phyloP scores from a whole-genome alignment of 495 filamentous ascomycete species.

The Neurospora sp. region DNA sequence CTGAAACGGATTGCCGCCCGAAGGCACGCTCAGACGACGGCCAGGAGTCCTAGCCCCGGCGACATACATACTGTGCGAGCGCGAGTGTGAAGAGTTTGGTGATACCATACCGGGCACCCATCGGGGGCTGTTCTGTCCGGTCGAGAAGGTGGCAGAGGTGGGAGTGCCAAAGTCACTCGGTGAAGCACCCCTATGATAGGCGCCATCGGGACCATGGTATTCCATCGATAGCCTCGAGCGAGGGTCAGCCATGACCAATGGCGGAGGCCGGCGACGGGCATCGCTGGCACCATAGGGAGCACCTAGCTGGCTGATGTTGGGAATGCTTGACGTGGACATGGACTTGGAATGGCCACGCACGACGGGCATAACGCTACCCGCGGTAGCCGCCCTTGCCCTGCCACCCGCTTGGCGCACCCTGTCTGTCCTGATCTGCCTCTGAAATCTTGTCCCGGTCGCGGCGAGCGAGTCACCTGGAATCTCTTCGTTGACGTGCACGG shows the following conservation, averaged over 20 bases:
- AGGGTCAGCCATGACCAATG: constrained; percentile 67
- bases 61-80: constrained; percentile 55
- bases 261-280: constrained; percentile 62
- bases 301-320: constrained; percentile 55
- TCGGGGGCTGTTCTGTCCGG: constrained; percentile 60
- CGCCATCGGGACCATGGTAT: constrained; percentile 41
- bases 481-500: constrained; percentile 94
- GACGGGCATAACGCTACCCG: constrained; percentile 50
- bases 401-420: constrained; percentile 58
- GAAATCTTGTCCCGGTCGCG: constrained; percentile 86
- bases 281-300: constrained; percentile 59
- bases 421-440: constrained; percentile 81
- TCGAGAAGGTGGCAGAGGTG: constrained; percentile 64
- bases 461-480: constrained; percentile 90
- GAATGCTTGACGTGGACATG: constrained; percentile 66
- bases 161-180: constrained; percentile 67
- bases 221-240: constrained; percentile 55
- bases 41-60: constrained; percentile 54
- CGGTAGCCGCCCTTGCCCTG: constrained; percentile 66
- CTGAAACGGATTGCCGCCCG: constrained; percentile 63
- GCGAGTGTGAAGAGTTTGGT: constrained; percentile 54
- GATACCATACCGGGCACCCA: constrained; percentile 56
- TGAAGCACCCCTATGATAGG: constrained; percentile 47
- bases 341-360: constrained; percentile 72
- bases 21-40: constrained; percentile 73